Conservation (phyloP, 805 yeast species). For the Zygoascus ofunaensis region DNA sequence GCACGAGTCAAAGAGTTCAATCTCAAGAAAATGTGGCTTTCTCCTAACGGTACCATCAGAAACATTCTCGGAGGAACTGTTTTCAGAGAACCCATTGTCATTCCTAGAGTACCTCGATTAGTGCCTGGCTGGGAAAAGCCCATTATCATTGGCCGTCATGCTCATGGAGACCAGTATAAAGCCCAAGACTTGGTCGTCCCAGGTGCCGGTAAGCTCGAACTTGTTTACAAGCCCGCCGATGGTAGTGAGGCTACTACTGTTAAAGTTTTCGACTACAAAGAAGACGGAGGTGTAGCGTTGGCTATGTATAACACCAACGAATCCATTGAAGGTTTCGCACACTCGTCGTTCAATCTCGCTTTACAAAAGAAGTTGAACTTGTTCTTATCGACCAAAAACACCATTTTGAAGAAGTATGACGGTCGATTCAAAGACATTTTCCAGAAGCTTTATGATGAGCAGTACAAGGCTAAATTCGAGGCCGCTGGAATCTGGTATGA, state of each 20-base stretch:
- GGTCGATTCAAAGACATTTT: conserved; percentile 93
- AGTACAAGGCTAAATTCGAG: conserved; percentile 67
- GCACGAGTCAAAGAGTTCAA: conserved; percentile 86
- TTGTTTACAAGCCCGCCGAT: conserved; percentile 63
- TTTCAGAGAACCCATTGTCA: conserved; percentile 92
- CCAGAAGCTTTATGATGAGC: conserved; percentile 63
- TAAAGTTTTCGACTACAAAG: conserved; percentile 60
- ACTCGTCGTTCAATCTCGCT: conserved; percentile 83
- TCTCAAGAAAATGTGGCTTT: conserved; percentile 93
- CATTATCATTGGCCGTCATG: conserved; percentile 94
- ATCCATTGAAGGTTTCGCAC: conserved; percentile 87
- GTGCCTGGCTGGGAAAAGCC: conserved; percentile 93
- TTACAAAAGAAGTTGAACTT: conserved; percentile 67
- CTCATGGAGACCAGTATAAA: conserved; percentile 93
- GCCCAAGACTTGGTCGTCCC: conserved; percentile 81
- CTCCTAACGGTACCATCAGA: conserved; percentile 96
- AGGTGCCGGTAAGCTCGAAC: conserved; percentile 67
- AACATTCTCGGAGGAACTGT: conserved; percentile 94
- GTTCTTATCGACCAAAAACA: conserved; percentile 87
- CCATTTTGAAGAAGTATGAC: conserved; percentile 87
- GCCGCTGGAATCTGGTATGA: conserved; percentile 86
- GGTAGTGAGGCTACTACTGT: conserved; percentile 47
- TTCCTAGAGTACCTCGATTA: conserved; percentile 77
- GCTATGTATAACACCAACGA: conserved; percentile 95
- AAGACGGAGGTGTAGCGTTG: conserved; percentile 71